Conservation (phyloP, 768 basidiomycete genomes). For the Termitomyces heimii region DNA sequence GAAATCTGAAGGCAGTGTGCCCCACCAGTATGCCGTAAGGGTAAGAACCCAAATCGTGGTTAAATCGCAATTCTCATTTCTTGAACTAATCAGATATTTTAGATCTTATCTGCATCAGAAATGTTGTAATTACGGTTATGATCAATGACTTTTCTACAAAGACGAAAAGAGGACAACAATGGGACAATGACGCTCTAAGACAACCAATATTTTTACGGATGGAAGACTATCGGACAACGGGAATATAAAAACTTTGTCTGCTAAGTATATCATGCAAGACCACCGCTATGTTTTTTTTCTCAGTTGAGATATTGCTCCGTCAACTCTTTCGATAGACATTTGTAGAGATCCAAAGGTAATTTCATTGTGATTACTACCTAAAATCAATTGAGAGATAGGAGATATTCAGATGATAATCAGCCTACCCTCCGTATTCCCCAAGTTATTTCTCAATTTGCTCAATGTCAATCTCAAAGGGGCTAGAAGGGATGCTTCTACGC, state of each 20-base stretch:
- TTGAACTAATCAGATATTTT: no score
- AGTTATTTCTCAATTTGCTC: constrained; percentile 23
- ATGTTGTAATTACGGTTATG: not conserved
- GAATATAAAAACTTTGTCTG: not conserved
- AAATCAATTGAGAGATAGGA: constrained; percentile 4
- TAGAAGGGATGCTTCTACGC: constrained; percentile 39
- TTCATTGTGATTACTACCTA: constrained; percentile 25
- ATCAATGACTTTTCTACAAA: not conserved
- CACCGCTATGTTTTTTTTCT: not conserved
- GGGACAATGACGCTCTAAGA: not conserved
- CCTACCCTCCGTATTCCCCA: constrained; percentile 20
- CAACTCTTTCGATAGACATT: constrained; percentile 44
- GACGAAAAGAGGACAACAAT: not conserved
- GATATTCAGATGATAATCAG: not conserved
- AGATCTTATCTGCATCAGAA: no score
- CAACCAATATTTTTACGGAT: not conserved
- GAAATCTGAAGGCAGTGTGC: not conserved
- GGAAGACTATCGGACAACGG: not conserved
- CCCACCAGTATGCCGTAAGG: not conserved
- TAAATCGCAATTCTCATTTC: no score
- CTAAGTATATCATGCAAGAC: not conserved
- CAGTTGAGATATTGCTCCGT: constrained; percentile 22
- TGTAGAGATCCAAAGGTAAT: constrained; percentile 40
- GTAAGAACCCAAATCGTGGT: no score
- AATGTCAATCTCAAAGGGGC: constrained; percentile 35